Percentiles rank a stretch among this genome's conserved stretches.
phyloP scores from a whole-genome alignment of 306 rosid species.

The Quercus parvula region DNA sequence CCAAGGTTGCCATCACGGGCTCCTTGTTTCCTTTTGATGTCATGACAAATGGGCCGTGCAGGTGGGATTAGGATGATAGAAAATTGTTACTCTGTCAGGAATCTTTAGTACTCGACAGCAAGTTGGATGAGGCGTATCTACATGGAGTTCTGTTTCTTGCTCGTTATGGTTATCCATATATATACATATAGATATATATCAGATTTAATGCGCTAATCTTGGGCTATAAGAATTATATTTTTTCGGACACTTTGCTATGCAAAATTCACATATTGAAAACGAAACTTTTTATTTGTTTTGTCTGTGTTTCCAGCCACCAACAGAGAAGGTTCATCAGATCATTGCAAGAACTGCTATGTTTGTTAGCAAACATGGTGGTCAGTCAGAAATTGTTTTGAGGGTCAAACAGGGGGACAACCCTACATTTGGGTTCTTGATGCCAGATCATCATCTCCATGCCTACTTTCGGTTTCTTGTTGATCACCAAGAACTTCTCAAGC shows the following conservation, averaged over 20 bases:
- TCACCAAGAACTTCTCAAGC: slow-evolving; percentile 64
- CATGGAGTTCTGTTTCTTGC: slow-evolving; percentile 63
- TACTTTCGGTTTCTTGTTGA: slow-evolving; percentile 78
- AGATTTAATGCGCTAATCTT: slow-evolving; percentile 31
- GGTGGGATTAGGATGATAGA: slow-evolving; percentile 93
- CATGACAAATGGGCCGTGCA: slow-evolving; percentile 70
- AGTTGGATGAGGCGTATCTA: slow-evolving; percentile 50
- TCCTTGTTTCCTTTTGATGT: slow-evolving; percentile 68
- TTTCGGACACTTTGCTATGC: slow-evolving; percentile 18
- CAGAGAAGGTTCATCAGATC: slow-evolving; percentile 83
- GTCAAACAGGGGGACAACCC: slow-evolving; percentile 95
- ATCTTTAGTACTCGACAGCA: slow-evolving; percentile 53
- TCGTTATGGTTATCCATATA: slow-evolving; percentile 53
- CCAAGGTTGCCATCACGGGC: slow-evolving; percentile 74
- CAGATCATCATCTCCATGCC: slow-evolving; percentile 69
- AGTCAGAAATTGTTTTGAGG: slow-evolving; percentile 83
- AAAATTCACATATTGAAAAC: slow-evolving; percentile 28
- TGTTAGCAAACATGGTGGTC: slow-evolving; percentile 77
- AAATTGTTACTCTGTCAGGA: slow-evolving; percentile 36
- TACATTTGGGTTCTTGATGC: slow-evolving; percentile 87
- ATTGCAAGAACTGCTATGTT: slow-evolving; percentile 76
- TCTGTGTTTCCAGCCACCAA: slow-evolving; percentile 65
- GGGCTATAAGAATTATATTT: slow-evolving; percentile 34
- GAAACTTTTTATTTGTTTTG: slow-evolving; percentile 11
- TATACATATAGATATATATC: slow-evolving; percentile 38